Conservation (phyloP, 1,139 yeast species). For the Neolecta irregularis region DNA sequence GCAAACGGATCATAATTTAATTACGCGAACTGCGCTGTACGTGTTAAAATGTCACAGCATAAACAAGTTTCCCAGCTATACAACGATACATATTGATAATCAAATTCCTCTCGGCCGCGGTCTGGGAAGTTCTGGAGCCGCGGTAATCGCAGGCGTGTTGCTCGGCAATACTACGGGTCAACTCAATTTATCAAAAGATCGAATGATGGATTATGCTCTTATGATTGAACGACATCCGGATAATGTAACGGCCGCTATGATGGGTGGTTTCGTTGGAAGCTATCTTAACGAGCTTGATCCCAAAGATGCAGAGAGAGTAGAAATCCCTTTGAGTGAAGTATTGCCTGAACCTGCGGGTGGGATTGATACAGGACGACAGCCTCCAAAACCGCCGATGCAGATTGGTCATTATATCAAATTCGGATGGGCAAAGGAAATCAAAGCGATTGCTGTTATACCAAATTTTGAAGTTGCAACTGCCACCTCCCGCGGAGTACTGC, state of each 20-base stretch:
- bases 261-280: slow-evolving; percentile 96
- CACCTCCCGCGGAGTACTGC: slow-evolving; percentile 75
- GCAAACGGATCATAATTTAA: slow-evolving; percentile 58
- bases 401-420: slow-evolving; percentile 85
- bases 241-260: slow-evolving; percentile 95
- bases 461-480: slow-evolving; percentile 90
- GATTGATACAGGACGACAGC: slow-evolving; percentile 45
- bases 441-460: slow-evolving; percentile 83
- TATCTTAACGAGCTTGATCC: slow-evolving; percentile 66
- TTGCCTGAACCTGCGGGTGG: slow-evolving; percentile 68
- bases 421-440: slow-evolving; percentile 65
- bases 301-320: slow-evolving; percentile 55
- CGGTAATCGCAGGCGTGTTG: slow-evolving; percentile 94
- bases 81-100: slow-evolving; percentile 64
- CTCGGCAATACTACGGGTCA: slow-evolving; percentile 74
- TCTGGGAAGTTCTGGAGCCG: slow-evolving; percentile 95
- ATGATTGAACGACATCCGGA: slow-evolving; percentile 98
- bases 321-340: slow-evolving; percentile 70
- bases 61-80: slow-evolving; percentile 63
- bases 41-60: slow-evolving; percentile 71
- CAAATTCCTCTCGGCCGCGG: slow-evolving; percentile 96
- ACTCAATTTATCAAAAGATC: slow-evolving; percentile 52
- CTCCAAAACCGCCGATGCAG: slow-evolving; percentile 68
- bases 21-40: slow-evolving; percentile 84
- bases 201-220: slow-evolving; percentile 84